phyloP scores from a whole-genome alignment of 352 stramenopile species.

The Phytophthora fragariaefolia region DNA sequence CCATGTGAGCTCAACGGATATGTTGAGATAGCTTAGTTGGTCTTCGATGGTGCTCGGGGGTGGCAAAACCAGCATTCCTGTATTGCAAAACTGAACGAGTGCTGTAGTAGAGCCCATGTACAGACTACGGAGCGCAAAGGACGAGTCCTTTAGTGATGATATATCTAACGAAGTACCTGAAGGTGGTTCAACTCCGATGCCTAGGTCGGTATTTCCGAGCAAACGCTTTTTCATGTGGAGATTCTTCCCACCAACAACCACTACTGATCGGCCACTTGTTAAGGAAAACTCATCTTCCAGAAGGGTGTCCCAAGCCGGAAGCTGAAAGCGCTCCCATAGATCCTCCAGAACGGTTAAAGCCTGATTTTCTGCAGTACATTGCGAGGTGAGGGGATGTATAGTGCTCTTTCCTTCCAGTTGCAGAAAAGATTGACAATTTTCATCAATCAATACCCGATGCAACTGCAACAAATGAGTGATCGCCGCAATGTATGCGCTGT shows the following conservation, averaged over 20 bases:
- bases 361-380: conserved; percentile 21
- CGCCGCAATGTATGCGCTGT: conserved; percentile 24
- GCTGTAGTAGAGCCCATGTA: conserved; percentile 23
- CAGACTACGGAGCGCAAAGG: conserved; percentile 28
- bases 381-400: neutral
- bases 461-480: conserved; percentile 37
- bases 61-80: conserved; percentile 20
- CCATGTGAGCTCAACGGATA: conserved; percentile 55
- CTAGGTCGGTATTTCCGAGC: conserved; percentile 14
- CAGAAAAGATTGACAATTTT: conserved; percentile 23
- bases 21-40: conserved; percentile 43
- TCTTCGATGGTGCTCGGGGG: conserved; percentile 9
- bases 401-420: conserved; percentile 4
- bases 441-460: conserved; percentile 44
- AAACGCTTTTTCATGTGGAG: conserved; percentile 35
- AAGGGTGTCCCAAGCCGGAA: conserved; percentile 19
- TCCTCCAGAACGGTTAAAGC: conserved; percentile 20
- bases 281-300: neutral
- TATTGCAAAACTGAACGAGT: conserved; percentile 25
- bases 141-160: conserved; percentile 22
- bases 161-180: neutral
- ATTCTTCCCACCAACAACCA: conserved; percentile 27
- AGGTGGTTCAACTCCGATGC: neutral
- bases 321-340: conserved; percentile 39
- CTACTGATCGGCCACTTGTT: conserved; percentile 14